Evolutionary conservation across 2,329 filamentous ascomycete species (phyloP).

Genomic region (Fusarium sp.): DNA sequence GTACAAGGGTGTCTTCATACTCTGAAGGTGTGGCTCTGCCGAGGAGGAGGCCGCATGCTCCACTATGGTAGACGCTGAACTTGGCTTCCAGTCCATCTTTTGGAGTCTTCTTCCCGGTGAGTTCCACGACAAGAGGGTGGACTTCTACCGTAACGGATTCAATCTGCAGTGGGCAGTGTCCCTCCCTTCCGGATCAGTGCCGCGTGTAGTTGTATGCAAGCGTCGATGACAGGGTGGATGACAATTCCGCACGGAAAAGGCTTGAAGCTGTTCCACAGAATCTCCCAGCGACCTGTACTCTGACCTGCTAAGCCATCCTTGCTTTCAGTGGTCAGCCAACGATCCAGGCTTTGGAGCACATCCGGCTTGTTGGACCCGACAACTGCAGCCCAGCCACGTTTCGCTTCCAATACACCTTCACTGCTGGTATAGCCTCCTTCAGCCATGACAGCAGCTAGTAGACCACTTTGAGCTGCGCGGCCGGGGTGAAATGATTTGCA

Average conservation of each 20-base stretch:
- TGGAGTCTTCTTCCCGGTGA: slow-evolving; percentile 4
- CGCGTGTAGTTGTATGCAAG: neutral
- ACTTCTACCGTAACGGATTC: neutral
- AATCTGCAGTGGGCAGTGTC: neutral
- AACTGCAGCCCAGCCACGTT: slow-evolving; percentile 5
- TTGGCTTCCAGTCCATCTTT: slow-evolving; percentile 4
- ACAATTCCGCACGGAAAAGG: slow-evolving; percentile 3
- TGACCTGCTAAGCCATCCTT: neutral
- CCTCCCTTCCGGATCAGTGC: neutral
- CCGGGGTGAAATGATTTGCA: slow-evolving; percentile 12
- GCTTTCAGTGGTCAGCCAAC: neutral
- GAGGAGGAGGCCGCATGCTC: slow-evolving; percentile 3
- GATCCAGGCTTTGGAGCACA: neutral
- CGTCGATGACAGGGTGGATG: neutral
- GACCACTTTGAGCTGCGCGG: neutral
- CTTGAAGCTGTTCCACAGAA: slow-evolving; percentile 10
- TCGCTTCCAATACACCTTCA: neutral
- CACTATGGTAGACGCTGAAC: slow-evolving; percentile 19
- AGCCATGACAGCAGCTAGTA: slow-evolving; percentile 2
- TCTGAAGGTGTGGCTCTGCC: neutral
- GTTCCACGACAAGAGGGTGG: slow-evolving; percentile 3
- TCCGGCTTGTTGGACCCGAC: neutral
- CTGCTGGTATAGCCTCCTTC: slow-evolving; percentile 12
- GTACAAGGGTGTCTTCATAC: neutral
- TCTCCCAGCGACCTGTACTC: neutral